Evolutionary conservation across 768 basidiomycete species (phyloP).

Genomic region (Multifurca ochricompacta): DNA sequence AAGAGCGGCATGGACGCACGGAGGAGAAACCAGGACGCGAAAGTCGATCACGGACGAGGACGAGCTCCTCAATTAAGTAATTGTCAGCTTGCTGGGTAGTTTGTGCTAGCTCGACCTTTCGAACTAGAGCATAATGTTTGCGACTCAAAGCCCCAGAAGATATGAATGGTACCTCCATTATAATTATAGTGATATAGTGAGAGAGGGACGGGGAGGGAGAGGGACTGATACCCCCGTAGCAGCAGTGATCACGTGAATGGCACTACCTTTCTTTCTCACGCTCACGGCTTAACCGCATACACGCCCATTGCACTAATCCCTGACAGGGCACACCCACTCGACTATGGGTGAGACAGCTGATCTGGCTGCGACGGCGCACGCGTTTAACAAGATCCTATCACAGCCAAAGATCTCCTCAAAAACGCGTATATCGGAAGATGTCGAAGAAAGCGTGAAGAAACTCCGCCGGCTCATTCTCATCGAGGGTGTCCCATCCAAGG

Average conservation of each 20-base stretch:
- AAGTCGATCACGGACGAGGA: constrained; percentile 46
- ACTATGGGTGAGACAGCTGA: constrained; percentile 5
- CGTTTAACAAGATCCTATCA: constrained; percentile 74
- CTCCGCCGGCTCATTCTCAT: constrained; percentile 81
- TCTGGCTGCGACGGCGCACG: constrained; percentile 44
- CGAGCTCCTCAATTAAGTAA: constrained; percentile 51
- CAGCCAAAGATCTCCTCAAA: constrained; percentile 60
- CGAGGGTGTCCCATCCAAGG: constrained; percentile 77
- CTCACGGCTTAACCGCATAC: no score
- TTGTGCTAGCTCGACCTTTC: constrained; percentile 56
- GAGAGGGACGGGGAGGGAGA: no score
- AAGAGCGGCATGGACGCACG: constrained; percentile 36
- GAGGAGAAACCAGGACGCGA: constrained; percentile 40
- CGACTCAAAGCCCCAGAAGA: constrained; percentile 74
- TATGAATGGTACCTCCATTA: constrained; percentile 71
- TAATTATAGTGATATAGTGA: no score
- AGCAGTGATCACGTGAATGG: constrained; percentile 5
- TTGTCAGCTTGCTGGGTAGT: constrained; percentile 56
- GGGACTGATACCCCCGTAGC: no score
- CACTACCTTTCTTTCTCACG: constrained; percentile 1
- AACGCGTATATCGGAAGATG: constrained; percentile 51
- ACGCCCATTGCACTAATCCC: no score
- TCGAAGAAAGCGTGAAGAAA: constrained; percentile 82
- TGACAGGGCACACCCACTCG: background rate
- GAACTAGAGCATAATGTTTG: constrained; percentile 67